Conservation (phyloP, 2,329 filamentous ascomycete genomes). For the Delphinella strobiligena region DNA sequence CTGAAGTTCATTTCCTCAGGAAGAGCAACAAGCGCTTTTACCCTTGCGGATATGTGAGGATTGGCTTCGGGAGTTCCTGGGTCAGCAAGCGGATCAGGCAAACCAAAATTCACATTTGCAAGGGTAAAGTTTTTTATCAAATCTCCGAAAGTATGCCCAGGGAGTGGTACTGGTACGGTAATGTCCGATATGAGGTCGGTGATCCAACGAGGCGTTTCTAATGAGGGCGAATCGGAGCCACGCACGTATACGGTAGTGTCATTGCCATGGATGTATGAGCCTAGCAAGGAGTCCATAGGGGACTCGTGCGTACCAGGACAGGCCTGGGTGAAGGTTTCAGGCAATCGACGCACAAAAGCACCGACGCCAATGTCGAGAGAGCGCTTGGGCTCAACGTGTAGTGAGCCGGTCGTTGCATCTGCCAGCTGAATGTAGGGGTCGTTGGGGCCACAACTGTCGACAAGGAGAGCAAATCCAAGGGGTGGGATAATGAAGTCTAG, state of each 20-base stretch:
- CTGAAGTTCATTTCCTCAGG: constrained; percentile 81
- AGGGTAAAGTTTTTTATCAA: constrained; percentile 82
- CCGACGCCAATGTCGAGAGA: constrained; percentile 58
- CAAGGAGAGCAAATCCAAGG: constrained; percentile 72
- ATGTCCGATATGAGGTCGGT: constrained; percentile 68
- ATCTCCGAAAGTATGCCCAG: constrained; percentile 67
- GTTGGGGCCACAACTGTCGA: constrained; percentile 63
- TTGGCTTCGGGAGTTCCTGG: constrained; percentile 60
- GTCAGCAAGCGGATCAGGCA: constrained; percentile 71
- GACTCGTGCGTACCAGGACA: constrained; percentile 72
- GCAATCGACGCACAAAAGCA: constrained; percentile 61
- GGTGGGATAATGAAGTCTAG: constrained; percentile 65
- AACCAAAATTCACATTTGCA: constrained; percentile 69
- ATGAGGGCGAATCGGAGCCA: constrained; percentile 55
- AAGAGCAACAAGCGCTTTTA: constrained; percentile 65
- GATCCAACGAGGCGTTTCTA: constrained; percentile 70
- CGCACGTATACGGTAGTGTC: constrained; percentile 72
- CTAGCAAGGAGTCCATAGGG: constrained; percentile 71
- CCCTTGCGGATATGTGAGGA: constrained; percentile 71
- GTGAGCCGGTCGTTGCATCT: constrained; percentile 54
- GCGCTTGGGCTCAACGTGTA: constrained; percentile 56
- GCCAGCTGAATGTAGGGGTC: constrained; percentile 70
- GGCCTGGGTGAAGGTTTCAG: constrained; percentile 55
- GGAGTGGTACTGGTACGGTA: constrained; percentile 73
- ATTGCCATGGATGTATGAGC: constrained; percentile 69